Evolutionary conservation across 2,329 filamentous ascomycete genomes (phyloP).

Genomic region (Trichophyton schoenleinii): DNA sequence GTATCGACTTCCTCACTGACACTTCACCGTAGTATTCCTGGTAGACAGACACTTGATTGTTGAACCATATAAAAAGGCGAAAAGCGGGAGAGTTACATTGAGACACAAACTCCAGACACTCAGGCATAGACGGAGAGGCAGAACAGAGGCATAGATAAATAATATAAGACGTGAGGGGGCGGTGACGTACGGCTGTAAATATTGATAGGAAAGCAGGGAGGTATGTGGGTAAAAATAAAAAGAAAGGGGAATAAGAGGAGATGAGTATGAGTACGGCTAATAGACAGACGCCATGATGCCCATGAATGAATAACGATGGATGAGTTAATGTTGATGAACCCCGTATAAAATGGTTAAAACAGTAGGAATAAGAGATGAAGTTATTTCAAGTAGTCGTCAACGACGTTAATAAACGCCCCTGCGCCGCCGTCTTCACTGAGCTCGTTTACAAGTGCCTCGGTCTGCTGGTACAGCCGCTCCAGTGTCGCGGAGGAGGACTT

Average conservation of each 20-base stretch:
- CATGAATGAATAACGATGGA: not conserved
- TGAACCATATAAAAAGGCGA: not conserved
- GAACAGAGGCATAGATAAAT: not conserved
- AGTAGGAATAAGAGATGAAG: not conserved
- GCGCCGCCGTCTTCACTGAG: constrained; percentile 66
- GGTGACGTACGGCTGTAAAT: not conserved
- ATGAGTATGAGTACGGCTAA: no score
- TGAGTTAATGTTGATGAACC: not conserved
- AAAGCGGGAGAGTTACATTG: not conserved
- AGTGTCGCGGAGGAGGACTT: constrained; percentile 78
- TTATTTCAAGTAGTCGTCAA: constrained; percentile 46
- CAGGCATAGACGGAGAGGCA: not conserved
- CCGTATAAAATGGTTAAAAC: not conserved
- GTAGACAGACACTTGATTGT: not conserved
- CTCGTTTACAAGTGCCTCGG: constrained; percentile 71
- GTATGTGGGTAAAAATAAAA: not conserved
- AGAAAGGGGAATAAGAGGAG: not conserved
- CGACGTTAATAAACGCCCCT: constrained; percentile 68
- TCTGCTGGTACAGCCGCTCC: constrained; percentile 76
- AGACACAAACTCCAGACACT: not conserved
- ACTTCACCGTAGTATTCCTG: no score
- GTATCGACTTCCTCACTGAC: no score
- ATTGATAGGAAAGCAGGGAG: not conserved
- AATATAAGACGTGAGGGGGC: not conserved
- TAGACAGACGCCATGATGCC: not conserved